Evolutionary conservation across 352 stramenopile genomes (phyloP), one percentile per base, ranked within the genome.

Genomic region (Phytophthora chlamydospora): DNA sequence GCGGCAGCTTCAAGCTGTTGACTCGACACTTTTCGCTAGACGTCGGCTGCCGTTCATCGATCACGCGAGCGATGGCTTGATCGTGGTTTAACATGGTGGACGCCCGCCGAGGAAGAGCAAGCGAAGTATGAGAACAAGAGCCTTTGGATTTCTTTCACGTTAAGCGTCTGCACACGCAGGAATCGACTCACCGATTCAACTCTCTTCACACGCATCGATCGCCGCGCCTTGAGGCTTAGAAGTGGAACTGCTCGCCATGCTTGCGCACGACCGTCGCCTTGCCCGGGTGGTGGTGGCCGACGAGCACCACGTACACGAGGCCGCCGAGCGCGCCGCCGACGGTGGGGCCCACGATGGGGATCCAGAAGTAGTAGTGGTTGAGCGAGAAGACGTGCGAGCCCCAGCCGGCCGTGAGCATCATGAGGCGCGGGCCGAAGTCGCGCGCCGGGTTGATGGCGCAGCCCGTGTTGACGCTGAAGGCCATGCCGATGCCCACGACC

Each of bases 361-460:
- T 65, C 74, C 74, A 83, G 46, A 86, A 86, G 71, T 86, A 86
- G 50, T 73, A 69, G 66, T 70, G 44, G 59, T 73, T 54, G 14
- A 73, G 49, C 34, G 74, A 72, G 60, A 83, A 86, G 4, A 83
- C 74, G 33, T 66, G 62, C 38, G 66, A 71, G 51, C 76, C 76
- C 71, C 72, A 86, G 17, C 74, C 76, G 27, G 69, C 63, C 7
- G 66, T 61, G 12, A 68, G 56, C 48, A 75, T 73, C 54, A 80
- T 65, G 46, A 85, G 65, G 13, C 76, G 76, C 43, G 76, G 76
- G 51, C 71, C 76, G n/a, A 88, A 78, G 65, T 88, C 78, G 31
- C 75, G 71, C 1, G 78, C 78, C 5, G 78, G 78, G 64, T 88
- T 88, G 45, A 88, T 69, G 19, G 76, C 73, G 34, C 78, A 83